Conservation (phyloP, 805 yeast species). For the Saccharomycopsis olivae region DNA sequence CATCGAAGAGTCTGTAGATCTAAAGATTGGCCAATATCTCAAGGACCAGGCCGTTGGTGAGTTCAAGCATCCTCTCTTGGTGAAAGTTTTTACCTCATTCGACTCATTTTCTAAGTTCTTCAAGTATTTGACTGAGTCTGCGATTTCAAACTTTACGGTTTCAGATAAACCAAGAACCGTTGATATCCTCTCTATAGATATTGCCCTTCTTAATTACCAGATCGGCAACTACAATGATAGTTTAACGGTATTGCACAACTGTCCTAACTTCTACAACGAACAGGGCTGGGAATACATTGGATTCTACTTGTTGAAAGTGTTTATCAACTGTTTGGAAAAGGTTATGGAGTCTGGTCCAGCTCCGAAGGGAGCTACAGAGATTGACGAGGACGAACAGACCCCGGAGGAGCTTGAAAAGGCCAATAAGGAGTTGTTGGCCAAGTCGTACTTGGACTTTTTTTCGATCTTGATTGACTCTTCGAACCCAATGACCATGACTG, state of each 20-base stretch:
- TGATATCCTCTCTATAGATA: slow-evolving; percentile 66
- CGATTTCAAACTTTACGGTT: slow-evolving; percentile 40
- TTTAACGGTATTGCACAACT: slow-evolving; percentile 49
- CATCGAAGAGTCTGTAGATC: slow-evolving; percentile 17
- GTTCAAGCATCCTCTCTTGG: slow-evolving; percentile 19
- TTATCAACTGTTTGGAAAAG: slow-evolving; percentile 55
- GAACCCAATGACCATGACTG: slow-evolving; percentile 8
- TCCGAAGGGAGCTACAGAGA: too few species aligned
- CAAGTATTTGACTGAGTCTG: slow-evolving; percentile 42
- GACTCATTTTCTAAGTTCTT: slow-evolving; percentile 32
- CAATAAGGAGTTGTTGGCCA: slow-evolving; percentile 23
- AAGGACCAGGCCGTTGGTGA: neutral
- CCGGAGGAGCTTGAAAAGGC: too few species aligned
- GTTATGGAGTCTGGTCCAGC: slow-evolving; percentile 22
- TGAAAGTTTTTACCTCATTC: slow-evolving; percentile 24
- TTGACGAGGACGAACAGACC: too few species aligned
- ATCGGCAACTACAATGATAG: slow-evolving; percentile 49
- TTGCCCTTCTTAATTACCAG: slow-evolving; percentile 60
- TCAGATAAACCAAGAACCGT: slow-evolving; percentile 54
- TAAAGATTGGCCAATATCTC: slow-evolving; percentile 3
- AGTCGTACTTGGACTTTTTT: slow-evolving; percentile 32
- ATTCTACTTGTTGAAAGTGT: slow-evolving; percentile 50
- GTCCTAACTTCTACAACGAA: slow-evolving; percentile 55
- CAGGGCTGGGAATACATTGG: slow-evolving; percentile 75
- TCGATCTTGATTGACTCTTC: slow-evolving; percentile 23